A percentile compares a stretch with the other conserved stretches of the same genome.
Evolutionary conservation across 2,329 filamentous ascomycete genomes (phyloP).

Genomic region (Penicillium sclerotiorum): DNA sequence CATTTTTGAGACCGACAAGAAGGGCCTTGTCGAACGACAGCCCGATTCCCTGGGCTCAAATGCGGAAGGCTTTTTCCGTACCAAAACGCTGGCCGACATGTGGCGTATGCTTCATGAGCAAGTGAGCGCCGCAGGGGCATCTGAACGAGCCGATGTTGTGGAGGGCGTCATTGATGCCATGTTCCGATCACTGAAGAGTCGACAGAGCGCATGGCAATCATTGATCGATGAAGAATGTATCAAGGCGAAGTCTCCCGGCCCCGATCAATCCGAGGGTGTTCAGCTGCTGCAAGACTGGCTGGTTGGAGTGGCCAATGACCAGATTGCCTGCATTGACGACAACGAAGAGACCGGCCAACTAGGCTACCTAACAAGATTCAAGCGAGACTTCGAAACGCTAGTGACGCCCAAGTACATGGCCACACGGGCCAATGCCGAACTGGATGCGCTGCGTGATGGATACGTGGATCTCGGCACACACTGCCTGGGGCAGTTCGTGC

Average conservation of each 20-base stretch:
- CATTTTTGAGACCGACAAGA: constrained; percentile 80
- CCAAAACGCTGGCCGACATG: constrained; percentile 87
- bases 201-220: constrained; percentile 83
- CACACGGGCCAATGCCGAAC: constrained; percentile 70
- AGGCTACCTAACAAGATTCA: constrained; percentile 85
- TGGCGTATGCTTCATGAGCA: constrained; percentile 98
- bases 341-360: constrained; percentile 72
- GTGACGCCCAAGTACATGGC: constrained; percentile 78
- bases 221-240: constrained; percentile 84
- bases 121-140: constrained; percentile 79
- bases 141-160: constrained; percentile 82
- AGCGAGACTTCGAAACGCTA: constrained; percentile 76
- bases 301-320: constrained; percentile 94
- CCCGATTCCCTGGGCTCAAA: constrained; percentile 82
- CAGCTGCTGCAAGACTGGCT: constrained; percentile 85
- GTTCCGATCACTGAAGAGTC: constrained; percentile 80
- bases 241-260: constrained; percentile 64
- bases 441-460: constrained; percentile 77
- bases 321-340: constrained; percentile 97
- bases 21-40: constrained; percentile 76
- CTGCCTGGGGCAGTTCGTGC: constrained; percentile 84
- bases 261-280: constrained; percentile 65
- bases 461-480: constrained; percentile 95
- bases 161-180: constrained; percentile 96
- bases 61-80: constrained; percentile 87